Evolutionary conservation across 805 yeast species (phyloP).

Genomic region (Candida yuanshanica): DNA sequence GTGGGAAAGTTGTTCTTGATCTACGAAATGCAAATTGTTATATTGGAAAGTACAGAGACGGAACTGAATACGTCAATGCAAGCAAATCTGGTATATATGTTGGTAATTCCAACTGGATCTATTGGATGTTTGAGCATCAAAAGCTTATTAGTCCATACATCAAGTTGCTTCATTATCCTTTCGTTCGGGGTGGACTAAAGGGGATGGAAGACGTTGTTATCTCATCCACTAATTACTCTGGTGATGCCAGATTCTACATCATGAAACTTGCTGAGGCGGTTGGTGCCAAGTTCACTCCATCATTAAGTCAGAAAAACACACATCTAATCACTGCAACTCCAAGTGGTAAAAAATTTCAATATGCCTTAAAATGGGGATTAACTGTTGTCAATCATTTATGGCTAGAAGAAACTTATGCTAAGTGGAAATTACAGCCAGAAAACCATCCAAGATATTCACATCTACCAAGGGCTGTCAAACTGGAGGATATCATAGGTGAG

Average conservation of each 20-base stretch:
- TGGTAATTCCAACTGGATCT: conserved; percentile 76
- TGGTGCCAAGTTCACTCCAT: conserved; percentile 75
- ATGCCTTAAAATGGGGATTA: conserved; percentile 65
- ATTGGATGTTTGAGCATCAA: conserved; percentile 51
- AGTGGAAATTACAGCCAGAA: conserved; percentile 51
- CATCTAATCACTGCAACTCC: conserved; percentile 65
- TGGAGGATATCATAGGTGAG: conserved; percentile 47
- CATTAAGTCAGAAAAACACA: conserved; percentile 58
- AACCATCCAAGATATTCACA: conserved; percentile 41
- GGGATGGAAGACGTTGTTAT: conserved; percentile 51
- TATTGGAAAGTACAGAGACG: conserved; percentile 58
- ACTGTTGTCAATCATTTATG: conserved; percentile 74
- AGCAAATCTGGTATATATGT: conserved; percentile 35
- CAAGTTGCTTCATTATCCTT: conserved; percentile 68
- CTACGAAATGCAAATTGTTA: conserved; percentile 38
- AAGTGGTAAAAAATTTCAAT: conserved; percentile 67
- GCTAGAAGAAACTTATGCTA: conserved; percentile 75
- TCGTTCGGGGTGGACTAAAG: conserved; percentile 40
- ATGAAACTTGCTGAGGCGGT: conserved; percentile 54
- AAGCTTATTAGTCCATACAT: conserved; percentile 49
- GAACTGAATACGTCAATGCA: conserved; percentile 47
- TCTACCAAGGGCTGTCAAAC: conserved; percentile 36
- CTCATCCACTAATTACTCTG: conserved; percentile 75
- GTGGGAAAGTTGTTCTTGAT: conserved; percentile 42
- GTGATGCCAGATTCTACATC: conserved; percentile 75